A percentile compares a stretch with the other conserved stretches of the same genome.
These are phyloP conservation scores for Hippophae tibetana DNA, from an alignment of 306 rosid genomes.

Conservation along the genomic window DNA sequence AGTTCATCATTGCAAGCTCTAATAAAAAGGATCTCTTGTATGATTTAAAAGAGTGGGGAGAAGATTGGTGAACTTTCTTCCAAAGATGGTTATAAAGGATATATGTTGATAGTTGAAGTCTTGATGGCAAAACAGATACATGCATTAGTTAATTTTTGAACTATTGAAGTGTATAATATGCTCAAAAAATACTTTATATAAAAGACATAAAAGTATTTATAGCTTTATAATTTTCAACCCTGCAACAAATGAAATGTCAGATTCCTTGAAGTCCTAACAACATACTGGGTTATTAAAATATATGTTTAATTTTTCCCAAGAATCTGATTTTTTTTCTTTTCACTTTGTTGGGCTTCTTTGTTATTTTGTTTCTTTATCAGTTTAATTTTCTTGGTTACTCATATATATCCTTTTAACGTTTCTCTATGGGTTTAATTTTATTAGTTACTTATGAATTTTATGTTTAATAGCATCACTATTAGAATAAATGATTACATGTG, in stretches of 20 bases:
- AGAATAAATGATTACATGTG: too few species aligned
- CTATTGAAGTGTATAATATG: not conserved
- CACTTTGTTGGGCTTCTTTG: too few species aligned
- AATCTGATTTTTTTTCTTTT: too few species aligned
- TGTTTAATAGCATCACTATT: too few species aligned
- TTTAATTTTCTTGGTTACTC: too few species aligned
- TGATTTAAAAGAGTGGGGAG: constrained; percentile 69
- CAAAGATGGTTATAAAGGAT: constrained; percentile 85
- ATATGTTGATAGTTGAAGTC: constrained; percentile 93
- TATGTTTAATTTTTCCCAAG: too few species aligned
- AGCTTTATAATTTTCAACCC: not conserved
- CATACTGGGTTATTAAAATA: too few species aligned
- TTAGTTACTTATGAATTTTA: too few species aligned
- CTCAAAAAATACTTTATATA: not conserved
- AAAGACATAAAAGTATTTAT: not conserved
- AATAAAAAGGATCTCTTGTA: constrained; percentile 80
- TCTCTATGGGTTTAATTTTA: too few species aligned
- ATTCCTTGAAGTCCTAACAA: too few species aligned
- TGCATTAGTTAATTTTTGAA: not conserved
- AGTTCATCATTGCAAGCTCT: constrained; percentile 74
- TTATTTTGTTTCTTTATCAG: too few species aligned
- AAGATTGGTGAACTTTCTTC: constrained; percentile 85
- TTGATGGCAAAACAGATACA: constrained; percentile 89
- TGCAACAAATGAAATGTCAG: not conserved
- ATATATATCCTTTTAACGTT: too few species aligned